Percentiles rank a stretch among this genome's conserved stretches.
Evolutionary conservation across 768 basidiomycete species (phyloP).

Genomic region (Kwoniella heveanensis): DNA sequence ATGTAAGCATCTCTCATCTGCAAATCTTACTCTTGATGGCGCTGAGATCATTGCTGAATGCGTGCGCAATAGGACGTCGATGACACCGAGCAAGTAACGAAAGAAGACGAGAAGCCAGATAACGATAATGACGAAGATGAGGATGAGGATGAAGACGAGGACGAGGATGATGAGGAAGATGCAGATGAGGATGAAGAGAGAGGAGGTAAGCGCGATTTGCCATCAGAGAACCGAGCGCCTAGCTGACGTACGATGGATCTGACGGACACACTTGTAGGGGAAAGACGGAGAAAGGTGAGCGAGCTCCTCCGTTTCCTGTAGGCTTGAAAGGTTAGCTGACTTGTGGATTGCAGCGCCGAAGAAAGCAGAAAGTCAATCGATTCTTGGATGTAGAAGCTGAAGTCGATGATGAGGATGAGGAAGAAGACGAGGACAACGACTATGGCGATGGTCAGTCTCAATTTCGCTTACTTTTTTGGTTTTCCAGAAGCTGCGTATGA

Average conservation of each 20-base stretch:
- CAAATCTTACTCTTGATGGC: too few species aligned
- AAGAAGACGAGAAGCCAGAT: constrained; percentile 27
- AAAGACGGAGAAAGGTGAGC: constrained; percentile 30
- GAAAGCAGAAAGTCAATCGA: constrained; percentile 64
- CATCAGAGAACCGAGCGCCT: too few species aligned
- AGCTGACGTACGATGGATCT: too few species aligned
- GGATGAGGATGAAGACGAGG: constrained; percentile 44
- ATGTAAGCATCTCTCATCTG: constrained; percentile 11
- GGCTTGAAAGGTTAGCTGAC: constrained; percentile 34
- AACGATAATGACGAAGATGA: constrained; percentile 51
- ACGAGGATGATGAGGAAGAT: constrained; percentile 58
- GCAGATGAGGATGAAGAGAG: constrained; percentile 43
- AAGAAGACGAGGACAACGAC: constrained; percentile 66
- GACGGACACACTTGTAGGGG: background rate
- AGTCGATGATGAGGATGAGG: constrained; percentile 95
- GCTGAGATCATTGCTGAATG: too few species aligned
- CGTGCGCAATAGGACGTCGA: constrained; percentile 8
- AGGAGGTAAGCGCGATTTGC: constrained; percentile 23
- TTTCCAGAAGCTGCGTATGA: background rate
- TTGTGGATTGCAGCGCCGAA: constrained; percentile 28
- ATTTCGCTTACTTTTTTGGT: background rate
- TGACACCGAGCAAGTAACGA: constrained; percentile 6
- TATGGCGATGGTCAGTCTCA: constrained; percentile 55
- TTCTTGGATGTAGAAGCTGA: constrained; percentile 97
- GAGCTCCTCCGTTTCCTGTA: background rate